Evolutionary conservation across 2,329 filamentous ascomycete species (phyloP).

Genomic region (Hymenoscyphus salicellus): DNA sequence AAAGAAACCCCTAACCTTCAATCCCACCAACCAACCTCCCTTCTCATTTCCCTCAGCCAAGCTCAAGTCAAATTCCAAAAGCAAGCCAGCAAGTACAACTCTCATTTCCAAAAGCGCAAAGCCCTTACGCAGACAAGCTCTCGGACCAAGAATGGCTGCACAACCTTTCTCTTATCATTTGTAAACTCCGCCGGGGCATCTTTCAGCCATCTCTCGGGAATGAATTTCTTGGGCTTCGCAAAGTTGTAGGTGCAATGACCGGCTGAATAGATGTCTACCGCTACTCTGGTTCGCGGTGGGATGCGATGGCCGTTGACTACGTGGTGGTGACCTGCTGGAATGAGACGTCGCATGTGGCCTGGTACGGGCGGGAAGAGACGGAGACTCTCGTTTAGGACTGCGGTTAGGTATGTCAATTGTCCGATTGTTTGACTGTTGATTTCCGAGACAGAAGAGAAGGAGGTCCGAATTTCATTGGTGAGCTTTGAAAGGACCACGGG

Average conservation of each 20-base stretch:
- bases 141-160: slow-evolving; percentile 29
- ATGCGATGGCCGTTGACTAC: slow-evolving; percentile 17
- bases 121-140: slow-evolving; percentile 11
- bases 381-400: slow-evolving; percentile 40
- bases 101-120: slow-evolving; percentile 13
- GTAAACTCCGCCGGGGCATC: slow-evolving; percentile 22
- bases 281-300: slow-evolving; percentile 19
- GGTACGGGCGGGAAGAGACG: slow-evolving; percentile 38
- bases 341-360: slow-evolving; percentile 16
- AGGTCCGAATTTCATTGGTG: slow-evolving; percentile 40
- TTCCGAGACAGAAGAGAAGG: slow-evolving; percentile 36
- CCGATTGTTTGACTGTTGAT: slow-evolving; percentile 10
- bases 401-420: slow-evolving; percentile 35
- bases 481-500: slow-evolving; percentile 38
- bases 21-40: not conserved
- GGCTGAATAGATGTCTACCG: slow-evolving; percentile 32
- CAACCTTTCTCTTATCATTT: slow-evolving; percentile 34
- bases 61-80: slow-evolving; percentile 18
- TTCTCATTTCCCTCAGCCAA: not conserved
- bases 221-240: slow-evolving; percentile 18
- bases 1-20: slow-evolving; percentile 7
- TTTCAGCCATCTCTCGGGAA: slow-evolving; percentile 29
- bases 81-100: slow-evolving; percentile 5
- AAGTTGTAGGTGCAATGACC: slow-evolving; percentile 27
- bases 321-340: slow-evolving; percentile 6